A percentile compares a stretch with the other conserved stretches of the same genome.
phyloP scores from a whole-genome alignment of 2,329 filamentous ascomycete species.

The Sphaerostilbella broomeana region DNA sequence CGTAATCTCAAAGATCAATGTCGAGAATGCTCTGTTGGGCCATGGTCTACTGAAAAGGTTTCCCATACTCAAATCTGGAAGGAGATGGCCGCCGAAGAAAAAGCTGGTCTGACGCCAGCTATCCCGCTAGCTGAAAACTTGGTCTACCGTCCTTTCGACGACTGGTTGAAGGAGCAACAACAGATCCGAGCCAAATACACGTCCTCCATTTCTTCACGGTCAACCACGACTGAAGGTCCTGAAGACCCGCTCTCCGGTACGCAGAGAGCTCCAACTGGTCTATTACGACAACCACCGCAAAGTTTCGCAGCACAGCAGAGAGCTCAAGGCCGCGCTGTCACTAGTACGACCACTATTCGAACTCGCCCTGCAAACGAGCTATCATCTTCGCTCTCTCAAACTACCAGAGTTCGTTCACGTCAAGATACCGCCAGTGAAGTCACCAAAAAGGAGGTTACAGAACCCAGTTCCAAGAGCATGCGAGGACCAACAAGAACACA shows the following conservation, averaged over 20 bases:
- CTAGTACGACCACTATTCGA: slow-evolving; percentile 19
- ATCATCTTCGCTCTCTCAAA: slow-evolving; percentile 23
- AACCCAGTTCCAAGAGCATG: slow-evolving; percentile 21
- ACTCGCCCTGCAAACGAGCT: slow-evolving; percentile 22
- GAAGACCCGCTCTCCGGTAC: slow-evolving; percentile 30
- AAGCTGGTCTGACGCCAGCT: slow-evolving; percentile 55
- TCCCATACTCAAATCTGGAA: slow-evolving; percentile 54
- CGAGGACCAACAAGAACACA: slow-evolving; percentile 23
- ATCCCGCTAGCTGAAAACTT: slow-evolving; percentile 56
- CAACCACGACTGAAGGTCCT: slow-evolving; percentile 19
- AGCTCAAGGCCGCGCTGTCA: slow-evolving; percentile 44
- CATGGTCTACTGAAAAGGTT: slow-evolving; percentile 41
- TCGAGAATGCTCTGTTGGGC: slow-evolving; percentile 51
- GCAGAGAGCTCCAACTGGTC: slow-evolving; percentile 33
- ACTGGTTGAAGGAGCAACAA: slow-evolving; percentile 50
- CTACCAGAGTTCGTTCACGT: slow-evolving; percentile 22
- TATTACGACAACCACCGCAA: slow-evolving; percentile 51
- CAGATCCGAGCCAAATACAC: slow-evolving; percentile 28
- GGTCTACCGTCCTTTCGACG: slow-evolving; percentile 59
- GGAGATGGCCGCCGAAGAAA: slow-evolving; percentile 62
- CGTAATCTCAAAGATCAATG: slow-evolving; percentile 53
- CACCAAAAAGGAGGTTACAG: slow-evolving; percentile 18
- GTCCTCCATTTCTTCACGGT: slow-evolving; percentile 24
- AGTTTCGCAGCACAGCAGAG: slow-evolving; percentile 62
- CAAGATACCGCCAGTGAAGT: slow-evolving; percentile 23